Percentiles rank a stretch among this genome's conserved stretches.
phyloP scores from a whole-genome alignment of 768 basidiomycete species.

The Krasilnikovozyma curviuscula region DNA sequence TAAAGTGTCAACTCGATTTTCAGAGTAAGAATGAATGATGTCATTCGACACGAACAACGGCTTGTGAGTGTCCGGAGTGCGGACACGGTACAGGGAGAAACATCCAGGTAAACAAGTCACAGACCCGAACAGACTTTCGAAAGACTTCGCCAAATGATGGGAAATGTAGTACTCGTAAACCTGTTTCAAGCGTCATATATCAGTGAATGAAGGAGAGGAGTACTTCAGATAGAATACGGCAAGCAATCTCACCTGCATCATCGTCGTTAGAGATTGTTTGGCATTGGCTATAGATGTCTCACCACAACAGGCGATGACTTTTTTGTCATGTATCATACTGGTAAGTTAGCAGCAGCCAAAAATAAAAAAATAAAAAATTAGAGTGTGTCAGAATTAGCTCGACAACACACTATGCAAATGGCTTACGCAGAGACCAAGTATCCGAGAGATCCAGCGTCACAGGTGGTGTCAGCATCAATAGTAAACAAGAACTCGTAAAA shows the following conservation, averaged over 20 bases:
- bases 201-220: not conserved
- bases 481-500: conserved; percentile 94
- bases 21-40: conserved; percentile 78
- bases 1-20: conserved; percentile 87
- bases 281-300: conserved; percentile 84
- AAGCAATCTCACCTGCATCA: conserved; percentile 58
- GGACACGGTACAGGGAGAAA: conserved; percentile 90
- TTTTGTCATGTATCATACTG: conserved; percentile 87
- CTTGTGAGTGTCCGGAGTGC: conserved; percentile 86
- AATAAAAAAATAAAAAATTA: not conserved
- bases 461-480: conserved; percentile 87
- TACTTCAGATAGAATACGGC: not conserved
- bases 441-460: conserved; percentile 69
- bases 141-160: conserved; percentile 95
- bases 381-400: not conserved
- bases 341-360: not conserved
- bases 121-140: conserved; percentile 88
- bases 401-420: not conserved
- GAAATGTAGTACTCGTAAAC: conserved; percentile 99
- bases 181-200: conserved; percentile 23
- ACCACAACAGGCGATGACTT: conserved; percentile 75
- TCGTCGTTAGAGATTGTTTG: conserved; percentile 84
- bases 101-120: conserved; percentile 98
- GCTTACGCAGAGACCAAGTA: conserved; percentile 82
- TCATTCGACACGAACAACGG: conserved; percentile 81